Base-by-base conservation (phyloP, 106 monocot species). In the Dendrobium nobile region DNA sequence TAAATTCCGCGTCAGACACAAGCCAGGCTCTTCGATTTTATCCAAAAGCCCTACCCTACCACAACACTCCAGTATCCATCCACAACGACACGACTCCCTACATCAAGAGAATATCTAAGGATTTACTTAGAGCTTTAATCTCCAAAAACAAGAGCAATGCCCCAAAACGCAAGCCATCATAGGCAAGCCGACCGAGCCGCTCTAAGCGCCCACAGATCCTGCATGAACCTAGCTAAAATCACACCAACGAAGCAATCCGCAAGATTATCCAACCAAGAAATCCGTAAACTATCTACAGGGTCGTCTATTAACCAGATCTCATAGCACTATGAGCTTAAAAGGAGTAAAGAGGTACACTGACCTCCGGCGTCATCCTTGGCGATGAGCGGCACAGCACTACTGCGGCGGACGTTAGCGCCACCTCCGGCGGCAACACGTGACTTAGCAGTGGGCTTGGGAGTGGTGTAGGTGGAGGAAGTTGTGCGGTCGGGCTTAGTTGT, bases 391-490 rank as follows among this genome's bases (percentile, higher is more conserved):
- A 43, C n/a, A 18, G 74, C 17, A 27, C 41, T 76, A 41, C 48
- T 76, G n/a, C 76, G 76, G 24, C 76, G 76, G n/a, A 74, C 20
- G 43, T 17, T 20, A 48, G 76, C 11, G 76, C 76, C 48, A 9
- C 74, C 74, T n/a, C 76, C 47, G 45, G 3, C 76, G 11, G 26
- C 9, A 47, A 9, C 24, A 7, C 76, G 76, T 11, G 76, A 51
- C 76, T 48, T 76, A 48, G 47, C 9, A 15, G 41, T 41, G 20
- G 76, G 76, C 76, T 76, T 76, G 41, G 76, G 76, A 9, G 76
- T 76, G 4, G 76, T 41, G 76, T 76, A 76, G 27, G 26, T 27
- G 47, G 47, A 76, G 76, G 76, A 76, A 13, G 48, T 5, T 26
- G 76, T 15, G 1, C 76, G 76, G 48, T 76, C 76, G 48, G 48